phyloP scores from a whole-genome alignment of 1,284 basidiomycete species.

The Apiotrichum laibachii region DNA sequence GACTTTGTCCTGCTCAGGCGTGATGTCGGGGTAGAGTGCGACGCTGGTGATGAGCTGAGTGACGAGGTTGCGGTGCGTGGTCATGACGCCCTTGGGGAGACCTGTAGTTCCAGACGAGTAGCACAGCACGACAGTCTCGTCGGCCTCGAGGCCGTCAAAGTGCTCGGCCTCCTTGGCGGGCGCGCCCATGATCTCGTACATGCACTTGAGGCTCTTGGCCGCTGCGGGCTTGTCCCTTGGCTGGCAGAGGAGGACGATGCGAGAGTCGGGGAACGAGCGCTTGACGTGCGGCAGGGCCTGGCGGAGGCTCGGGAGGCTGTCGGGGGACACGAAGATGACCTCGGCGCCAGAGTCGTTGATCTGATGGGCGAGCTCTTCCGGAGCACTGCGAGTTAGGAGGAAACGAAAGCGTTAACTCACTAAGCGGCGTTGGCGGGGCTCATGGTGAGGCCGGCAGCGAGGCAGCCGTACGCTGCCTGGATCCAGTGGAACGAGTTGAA shows the following conservation, averaged over 20 bases:
- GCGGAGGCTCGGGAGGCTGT: slow-evolving; percentile 51
- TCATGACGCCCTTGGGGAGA: slow-evolving; percentile 52
- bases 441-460: slow-evolving; percentile 36
- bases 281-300: slow-evolving; percentile 25
- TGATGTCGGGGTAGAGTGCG: background rate
- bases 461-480: slow-evolving; percentile 59
- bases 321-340: slow-evolving; percentile 59
- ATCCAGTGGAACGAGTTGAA: slow-evolving; percentile 64
- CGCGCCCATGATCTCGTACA: slow-evolving; percentile 10
- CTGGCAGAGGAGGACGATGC: slow-evolving; percentile 33
- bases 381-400: slow-evolving; percentile 12
- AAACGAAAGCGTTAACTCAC: slow-evolving; percentile 25
- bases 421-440: slow-evolving; percentile 44
- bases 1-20: slow-evolving; percentile 9
- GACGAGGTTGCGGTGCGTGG: slow-evolving; percentile 65
- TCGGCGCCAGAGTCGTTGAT: slow-evolving; percentile 58
- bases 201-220: slow-evolving; percentile 8
- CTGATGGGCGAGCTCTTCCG: slow-evolving; percentile 48
- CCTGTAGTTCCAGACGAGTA: slow-evolving; percentile 64
- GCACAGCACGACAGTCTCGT: slow-evolving; percentile 53
- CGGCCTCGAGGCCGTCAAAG: slow-evolving; percentile 13
- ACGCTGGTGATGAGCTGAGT: slow-evolving; percentile 27
- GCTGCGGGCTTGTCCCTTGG: slow-evolving; percentile 2
- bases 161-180: slow-evolving; percentile 8
- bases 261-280: slow-evolving; percentile 13